Conservation (phyloP, 768 basidiomycete species). For the Naganishia onofrii region DNA sequence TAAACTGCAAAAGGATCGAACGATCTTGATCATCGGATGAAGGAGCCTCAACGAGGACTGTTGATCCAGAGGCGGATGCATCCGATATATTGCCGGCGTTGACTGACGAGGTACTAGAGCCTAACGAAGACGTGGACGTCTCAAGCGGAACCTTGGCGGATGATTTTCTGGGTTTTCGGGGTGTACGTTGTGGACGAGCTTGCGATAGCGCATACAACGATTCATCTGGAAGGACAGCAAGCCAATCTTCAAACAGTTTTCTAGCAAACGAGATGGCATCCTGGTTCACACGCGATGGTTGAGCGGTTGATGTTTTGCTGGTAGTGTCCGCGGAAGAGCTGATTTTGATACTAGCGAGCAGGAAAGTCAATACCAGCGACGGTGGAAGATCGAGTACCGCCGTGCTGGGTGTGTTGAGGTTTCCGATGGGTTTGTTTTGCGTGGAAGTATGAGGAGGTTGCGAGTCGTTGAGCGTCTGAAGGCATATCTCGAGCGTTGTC, state of each 20-base stretch:
- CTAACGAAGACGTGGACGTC: constrained; percentile 2
- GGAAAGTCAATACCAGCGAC: constrained; percentile 5
- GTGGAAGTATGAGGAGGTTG: background rate
- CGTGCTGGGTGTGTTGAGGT: background rate
- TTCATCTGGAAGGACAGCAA: constrained; percentile 14
- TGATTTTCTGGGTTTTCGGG: background rate
- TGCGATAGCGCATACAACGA: constrained; percentile 10
- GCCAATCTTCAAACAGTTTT: constrained; percentile 24
- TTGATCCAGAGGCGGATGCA: constrained; percentile 5
- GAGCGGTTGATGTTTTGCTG: background rate
- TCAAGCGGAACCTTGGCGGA: background rate
- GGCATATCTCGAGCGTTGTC: constrained; percentile 18
- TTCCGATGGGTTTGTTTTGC: background rate
- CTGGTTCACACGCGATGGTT: background rate
- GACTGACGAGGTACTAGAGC: background rate
- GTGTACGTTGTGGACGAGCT: constrained; percentile 1
- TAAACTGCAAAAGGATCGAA: constrained; percentile 15
- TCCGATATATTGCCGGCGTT: background rate
- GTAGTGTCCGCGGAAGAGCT: constrained; percentile 4
- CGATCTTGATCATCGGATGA: constrained; percentile 16
- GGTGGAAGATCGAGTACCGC: constrained; percentile 10
- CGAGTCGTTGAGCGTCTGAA: background rate
- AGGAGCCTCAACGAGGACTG: constrained; percentile 6
- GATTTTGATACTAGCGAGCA: constrained; percentile 21
- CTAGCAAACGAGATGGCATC: constrained; percentile 14